Percentiles rank a stretch among this genome's conserved stretches.
phyloP scores from a whole-genome alignment of 352 stramenopile species.

The Phytopythium boreale region DNA sequence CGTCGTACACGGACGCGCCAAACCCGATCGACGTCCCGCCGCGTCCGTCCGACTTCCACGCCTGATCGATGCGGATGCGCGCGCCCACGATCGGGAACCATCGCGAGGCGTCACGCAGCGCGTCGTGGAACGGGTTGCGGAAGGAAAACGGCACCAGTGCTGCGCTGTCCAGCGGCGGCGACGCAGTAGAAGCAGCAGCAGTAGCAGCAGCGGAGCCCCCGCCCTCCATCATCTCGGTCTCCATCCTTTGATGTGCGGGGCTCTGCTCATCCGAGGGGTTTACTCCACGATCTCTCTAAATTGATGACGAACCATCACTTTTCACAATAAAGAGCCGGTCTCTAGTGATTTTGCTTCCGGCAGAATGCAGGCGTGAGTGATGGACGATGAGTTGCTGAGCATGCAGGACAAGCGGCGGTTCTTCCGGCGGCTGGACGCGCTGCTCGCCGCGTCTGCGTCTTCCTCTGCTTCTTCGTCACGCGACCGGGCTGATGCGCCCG shows the following conservation, averaged over 20 bases:
- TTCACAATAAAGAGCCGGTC: too few relatives aligned
- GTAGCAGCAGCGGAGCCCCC: neutral
- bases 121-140: slow-evolving; percentile 72
- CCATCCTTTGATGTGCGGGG: neutral
- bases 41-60: slow-evolving; percentile 72
- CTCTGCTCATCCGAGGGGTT: too few relatives aligned
- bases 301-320: neutral
- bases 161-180: neutral
- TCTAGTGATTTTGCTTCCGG: neutral
- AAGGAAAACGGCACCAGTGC: slow-evolving; percentile 73
- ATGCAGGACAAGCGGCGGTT: slow-evolving; percentile 38
- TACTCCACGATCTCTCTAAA: neutral
- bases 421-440: slow-evolving; percentile 40
- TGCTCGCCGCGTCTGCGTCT: slow-evolving; percentile 13
- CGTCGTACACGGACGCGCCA: slow-evolving; percentile 80
- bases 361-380: slow-evolving; percentile 9
- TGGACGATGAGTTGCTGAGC: slow-evolving; percentile 30
- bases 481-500: neutral
- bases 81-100: slow-evolving; percentile 63
- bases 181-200: neutral
- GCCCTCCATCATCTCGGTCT: neutral
- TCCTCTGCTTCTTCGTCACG: slow-evolving; percentile 4
- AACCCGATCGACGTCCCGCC: slow-evolving; percentile 74
- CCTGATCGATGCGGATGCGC: slow-evolving; percentile 65
- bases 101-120: slow-evolving; percentile 55